Evolutionary conservation across 179 eudicot genomes (phyloP), one percentile per base, ranked within the genome.

Genomic region (Nepenthes alata): DNA sequence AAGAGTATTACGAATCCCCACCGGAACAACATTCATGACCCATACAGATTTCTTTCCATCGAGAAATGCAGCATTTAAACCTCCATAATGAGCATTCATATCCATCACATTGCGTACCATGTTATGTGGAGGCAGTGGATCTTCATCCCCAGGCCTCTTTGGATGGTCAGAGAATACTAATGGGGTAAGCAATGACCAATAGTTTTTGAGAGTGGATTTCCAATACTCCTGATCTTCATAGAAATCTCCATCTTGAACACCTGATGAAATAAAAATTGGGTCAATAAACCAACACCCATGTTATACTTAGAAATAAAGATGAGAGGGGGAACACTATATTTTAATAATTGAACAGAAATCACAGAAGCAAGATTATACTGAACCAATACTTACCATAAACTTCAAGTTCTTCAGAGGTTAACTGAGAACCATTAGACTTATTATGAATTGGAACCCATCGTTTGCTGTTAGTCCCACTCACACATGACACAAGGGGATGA

Each of bases 111-210:
- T 93, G 60, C 97, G 86, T 62, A 89, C 75, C 98, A 93, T 93
- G 78, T 93, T 93, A 82, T 86, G 83, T 45, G 98, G 98, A 75
- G 98, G 98, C 65, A 83, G 73, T 35, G 98, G 98, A 63, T 93
- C 98, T 83, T 93, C 98, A 75, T 93, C 98, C 50, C 97, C 98
- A 2, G 97, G 97, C 71, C 98, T 85, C 79, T 93, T 93, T 34
- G 98, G 98, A 79, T 93, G 98, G 78, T 93, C 98, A 65, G 98
- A 93, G 70, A 93, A 93, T 48, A 93, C 89, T 76, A 93, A 81
- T 45, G 98, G 98, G 59, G 98, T 81, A 63, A 93, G 90, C 82
- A 93, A 72, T 36, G 98, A 89, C 98, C 98, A 93, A 69, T 89
- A 93, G 67, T 89, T 85, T 70, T 78, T 76, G 63, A 89, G 67